Conservation (phyloP, 768 basidiomycete genomes). For the Rhizopogon rudus region DNA sequence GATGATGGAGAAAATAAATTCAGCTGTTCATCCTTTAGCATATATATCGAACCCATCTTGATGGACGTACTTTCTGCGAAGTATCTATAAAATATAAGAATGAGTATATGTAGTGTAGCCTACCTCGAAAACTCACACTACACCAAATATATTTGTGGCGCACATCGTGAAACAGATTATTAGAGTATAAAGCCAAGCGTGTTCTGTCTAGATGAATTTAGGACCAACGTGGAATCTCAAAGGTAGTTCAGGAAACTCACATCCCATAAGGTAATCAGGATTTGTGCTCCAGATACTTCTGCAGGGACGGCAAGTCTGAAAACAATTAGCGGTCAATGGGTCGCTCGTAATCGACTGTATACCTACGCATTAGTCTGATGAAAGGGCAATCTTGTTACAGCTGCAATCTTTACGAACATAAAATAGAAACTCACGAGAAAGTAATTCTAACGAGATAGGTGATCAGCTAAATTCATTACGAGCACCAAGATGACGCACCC, state of each 20-base stretch:
- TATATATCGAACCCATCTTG: not conserved
- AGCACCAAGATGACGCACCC: slow-evolving; percentile 2
- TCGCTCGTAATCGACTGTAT: not conserved
- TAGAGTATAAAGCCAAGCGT: slow-evolving; percentile 52
- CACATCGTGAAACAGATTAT: slow-evolving; percentile 51
- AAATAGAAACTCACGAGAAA: slow-evolving; percentile 37
- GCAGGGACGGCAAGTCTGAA: slow-evolving; percentile 42
- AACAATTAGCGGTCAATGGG: not conserved
- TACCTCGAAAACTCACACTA: slow-evolving; percentile 33
- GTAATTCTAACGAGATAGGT: slow-evolving; percentile 43
- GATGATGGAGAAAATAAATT: slow-evolving; percentile 62
- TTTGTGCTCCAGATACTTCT: slow-evolving; percentile 66
- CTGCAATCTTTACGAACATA: not conserved
- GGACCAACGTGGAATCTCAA: not conserved
- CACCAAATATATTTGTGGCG: slow-evolving; percentile 65
- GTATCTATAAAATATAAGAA: slow-evolving; percentile 29
- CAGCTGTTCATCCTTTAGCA: slow-evolving; percentile 33
- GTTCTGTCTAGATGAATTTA: slow-evolving; percentile 30
- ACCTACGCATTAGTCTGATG: slow-evolving; percentile 3
- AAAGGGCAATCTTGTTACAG: not conserved
- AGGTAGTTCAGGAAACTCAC: slow-evolving; percentile 26
- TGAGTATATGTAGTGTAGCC: not conserved
- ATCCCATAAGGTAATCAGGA: slow-evolving; percentile 76
- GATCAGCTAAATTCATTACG: slow-evolving; percentile 5
- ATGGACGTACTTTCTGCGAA: slow-evolving; percentile 55